Base-by-base conservation (phyloP, 306 rosid genomes). In the Citrullus colocynthis region DNA sequence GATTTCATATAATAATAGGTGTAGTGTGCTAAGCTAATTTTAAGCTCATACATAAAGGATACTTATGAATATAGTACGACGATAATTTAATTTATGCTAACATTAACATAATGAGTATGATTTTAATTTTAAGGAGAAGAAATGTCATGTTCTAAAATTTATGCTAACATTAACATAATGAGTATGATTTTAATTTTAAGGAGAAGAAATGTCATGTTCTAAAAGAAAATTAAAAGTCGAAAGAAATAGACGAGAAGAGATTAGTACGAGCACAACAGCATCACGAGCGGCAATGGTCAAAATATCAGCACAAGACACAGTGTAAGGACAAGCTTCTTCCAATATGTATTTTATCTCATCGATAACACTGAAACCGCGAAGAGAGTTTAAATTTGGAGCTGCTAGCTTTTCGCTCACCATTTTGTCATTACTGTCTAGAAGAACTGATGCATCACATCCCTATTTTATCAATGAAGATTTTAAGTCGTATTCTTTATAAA, bases 381-480 rank as follows among this genome's bases (percentile, higher is more conserved):
- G 37, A 14, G 97, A 91, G 74, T 89, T 74, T 16, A 87, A 28
- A 85, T 94, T 94, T 11, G 96, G 97, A n/a, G 61, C 83, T 0
- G 98, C 98, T 73, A 63, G 84, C 69, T 92, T 94, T 83, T 94
- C 98, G 78, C 98, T 90, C n/a, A 82, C 57, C 79, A 89, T 87
- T 16, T 86, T 93, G 16, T 81, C 91, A 49, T 70, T 62, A 79
- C 78, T 88, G 57, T 94, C 97, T 78, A 94, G n/a, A 56, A 94
- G 97, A 73, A 92, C 82, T 5, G 98, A 94, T 65, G 90, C 98
- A 77, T 94, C 98, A 9, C 98, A 94, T 14, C 98, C 98, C 98
- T 94, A 44, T 15, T 49, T 30, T 9, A n/a, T 20, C 16, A 70
- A 44, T 11, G 9, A 21, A 11, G 52, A 41, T 66, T 21, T 18